Base-by-base conservation (phyloP, 345 rosid genomes). In the Firmiana major region DNA sequence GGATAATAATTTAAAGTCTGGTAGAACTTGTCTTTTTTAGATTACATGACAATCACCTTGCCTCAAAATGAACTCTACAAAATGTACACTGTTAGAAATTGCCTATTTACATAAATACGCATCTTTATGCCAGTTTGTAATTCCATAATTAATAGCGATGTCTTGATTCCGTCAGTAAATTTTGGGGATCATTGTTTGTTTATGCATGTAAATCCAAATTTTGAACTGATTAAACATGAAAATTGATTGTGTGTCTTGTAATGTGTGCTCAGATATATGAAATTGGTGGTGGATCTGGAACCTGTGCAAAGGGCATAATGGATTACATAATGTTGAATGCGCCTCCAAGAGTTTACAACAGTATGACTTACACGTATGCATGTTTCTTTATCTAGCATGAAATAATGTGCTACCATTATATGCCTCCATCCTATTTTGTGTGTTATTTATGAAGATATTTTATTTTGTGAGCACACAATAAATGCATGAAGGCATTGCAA, bases 281-380 rank as follows among this genome's bases (percentile, higher is more conserved):
- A 88, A 96, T 91, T 81, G 97, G 97, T 66, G 98, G 98, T 88
- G 99, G 99, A 81, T 96, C 98, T 72, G 99, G 99, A 84, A 92
- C 94, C 60, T 91, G 95, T 85, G 97, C 97, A 0, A 94, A 87
- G 87, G 97, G 97, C 83, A 86, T 94, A 81, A 82, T 94, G 92
- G 98, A 96, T 87, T 96, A 93, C 89, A 92, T 96, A 71, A 92
- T 85, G 98, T 86, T 91, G 86, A 92, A 92, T 81, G 98, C 97
- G n/a, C 97, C 98, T 59, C 86, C 86, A 70, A 89, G 95, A 88
- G 88, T 94, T 79, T 94, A 96, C 85, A 92, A 88, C 84, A 91
- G 76, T 83, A 93, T 96, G 99, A 91, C 82, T 71, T 94, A 94
- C 85, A 88, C 72, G 98, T 96, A 93, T 74, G 97, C 88, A 73